Percentiles rank a stretch among this genome's conserved stretches.
Evolutionary conservation across 306 rosid species (phyloP).

Genomic region (Astragalus glycyphyllos): DNA sequence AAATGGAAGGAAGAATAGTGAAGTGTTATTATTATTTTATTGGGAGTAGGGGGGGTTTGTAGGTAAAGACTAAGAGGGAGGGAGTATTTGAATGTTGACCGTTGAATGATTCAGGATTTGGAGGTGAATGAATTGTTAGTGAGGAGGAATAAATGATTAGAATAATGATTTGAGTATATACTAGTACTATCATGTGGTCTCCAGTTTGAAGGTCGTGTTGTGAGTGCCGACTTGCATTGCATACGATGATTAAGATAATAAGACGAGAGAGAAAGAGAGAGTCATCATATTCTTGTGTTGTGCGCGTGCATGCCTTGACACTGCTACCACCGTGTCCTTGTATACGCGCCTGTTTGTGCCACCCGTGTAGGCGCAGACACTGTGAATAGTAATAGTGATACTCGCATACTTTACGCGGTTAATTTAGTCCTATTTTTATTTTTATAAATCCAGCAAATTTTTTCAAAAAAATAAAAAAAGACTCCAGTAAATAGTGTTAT

Average conservation of each 20-base stretch:
- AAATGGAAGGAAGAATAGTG: neutral
- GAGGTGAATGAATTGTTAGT: neutral
- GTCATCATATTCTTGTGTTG: neutral
- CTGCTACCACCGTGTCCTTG: neutral
- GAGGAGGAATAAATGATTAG: neutral
- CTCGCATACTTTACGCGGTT: too few relatives aligned
- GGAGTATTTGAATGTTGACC: conserved; percentile 49
- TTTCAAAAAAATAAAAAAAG: too few relatives aligned
- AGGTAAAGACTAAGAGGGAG: neutral
- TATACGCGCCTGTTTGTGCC: neutral
- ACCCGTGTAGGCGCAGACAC: neutral
- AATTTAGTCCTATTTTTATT: too few relatives aligned
- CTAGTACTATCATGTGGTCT: neutral
- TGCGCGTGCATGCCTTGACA: neutral
- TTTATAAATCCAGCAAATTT: too few relatives aligned
- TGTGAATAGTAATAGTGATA: too few relatives aligned
- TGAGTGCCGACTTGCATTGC: too few relatives aligned
- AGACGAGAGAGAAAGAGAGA: neutral
- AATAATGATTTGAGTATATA: neutral
- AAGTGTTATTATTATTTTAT: neutral
- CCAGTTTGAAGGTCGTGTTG: conserved; percentile 2
- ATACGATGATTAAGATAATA: too few relatives aligned
- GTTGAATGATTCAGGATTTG: conserved; percentile 39
- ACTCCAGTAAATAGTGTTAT: too few relatives aligned
- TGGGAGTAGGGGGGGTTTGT: neutral